Conservation (phyloP, 75 land plant species). For the Ceratopteris richardii region DNA sequence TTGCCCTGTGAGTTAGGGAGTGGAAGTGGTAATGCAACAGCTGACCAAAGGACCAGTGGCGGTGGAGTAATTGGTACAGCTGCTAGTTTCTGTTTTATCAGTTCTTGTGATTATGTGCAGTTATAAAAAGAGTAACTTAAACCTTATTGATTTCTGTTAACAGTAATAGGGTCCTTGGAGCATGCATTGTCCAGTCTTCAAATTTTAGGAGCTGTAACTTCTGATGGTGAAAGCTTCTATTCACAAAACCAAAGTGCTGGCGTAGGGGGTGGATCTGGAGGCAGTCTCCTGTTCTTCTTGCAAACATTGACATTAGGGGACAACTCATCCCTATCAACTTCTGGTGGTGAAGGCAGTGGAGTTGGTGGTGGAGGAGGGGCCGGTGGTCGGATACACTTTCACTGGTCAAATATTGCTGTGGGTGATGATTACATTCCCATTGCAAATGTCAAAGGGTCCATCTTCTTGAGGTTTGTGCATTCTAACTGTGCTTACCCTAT, state of each 20-base stretch:
- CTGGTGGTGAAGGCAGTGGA: conserved; percentile 69
- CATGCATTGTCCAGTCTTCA: conserved; percentile 67
- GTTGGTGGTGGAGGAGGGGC: conserved; percentile 91
- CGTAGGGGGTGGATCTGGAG: conserved; percentile 95
- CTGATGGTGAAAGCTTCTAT: conserved; percentile 63
- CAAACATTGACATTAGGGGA: conserved; percentile 48
- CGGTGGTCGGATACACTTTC: conserved; percentile 94
- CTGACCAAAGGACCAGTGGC: conserved; percentile 49
- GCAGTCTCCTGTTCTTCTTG: conserved; percentile 82
- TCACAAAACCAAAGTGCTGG: conserved; percentile 4
- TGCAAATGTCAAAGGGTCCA: conserved; percentile 61
- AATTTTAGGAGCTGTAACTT: conserved; percentile 55
- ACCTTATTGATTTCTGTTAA: neutral
- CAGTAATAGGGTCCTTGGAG: conserved; percentile 91
- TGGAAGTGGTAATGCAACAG: conserved; percentile 82
- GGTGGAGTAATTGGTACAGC: conserved; percentile 87
- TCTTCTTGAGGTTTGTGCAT: conserved; percentile 37
- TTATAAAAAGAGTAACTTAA: neutral
- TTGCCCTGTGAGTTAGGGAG: conserved; percentile 97
- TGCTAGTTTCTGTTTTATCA: no score
- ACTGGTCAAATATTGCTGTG: conserved; percentile 87
- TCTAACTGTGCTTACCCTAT: neutral
- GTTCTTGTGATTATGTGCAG: neutral
- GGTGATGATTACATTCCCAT: conserved; percentile 85
- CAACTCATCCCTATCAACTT: conserved; percentile 56